phyloP scores from a whole-genome alignment of 2,329 filamentous ascomycete species.

The Diaporthe sp. region DNA sequence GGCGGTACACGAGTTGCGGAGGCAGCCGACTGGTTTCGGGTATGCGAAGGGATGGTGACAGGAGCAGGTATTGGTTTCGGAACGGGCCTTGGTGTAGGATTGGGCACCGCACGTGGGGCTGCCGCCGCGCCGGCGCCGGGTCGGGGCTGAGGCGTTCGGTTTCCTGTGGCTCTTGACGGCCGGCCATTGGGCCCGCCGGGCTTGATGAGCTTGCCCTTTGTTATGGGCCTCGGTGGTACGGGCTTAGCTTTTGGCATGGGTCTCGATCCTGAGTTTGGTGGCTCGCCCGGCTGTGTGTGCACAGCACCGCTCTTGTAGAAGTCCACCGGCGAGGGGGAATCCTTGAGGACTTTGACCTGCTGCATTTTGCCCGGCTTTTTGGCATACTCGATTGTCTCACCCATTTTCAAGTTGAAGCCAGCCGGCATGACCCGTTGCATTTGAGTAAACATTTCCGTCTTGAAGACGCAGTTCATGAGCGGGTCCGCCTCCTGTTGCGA shows the following conservation, averaged over 20 bases:
- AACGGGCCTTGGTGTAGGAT: conserved; percentile 41
- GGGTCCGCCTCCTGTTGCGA: conserved; percentile 93
- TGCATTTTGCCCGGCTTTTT: conserved; percentile 98
- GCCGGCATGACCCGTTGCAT: conserved; percentile 85
- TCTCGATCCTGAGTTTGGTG: conserved; percentile 83
- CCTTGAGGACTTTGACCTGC: conserved; percentile 89
- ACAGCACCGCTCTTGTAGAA: conserved; percentile 94
- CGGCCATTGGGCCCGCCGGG: conserved; percentile 88
- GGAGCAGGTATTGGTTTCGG: conserved; percentile 47
- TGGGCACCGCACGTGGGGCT: conserved; percentile 45
- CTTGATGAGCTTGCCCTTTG: conserved; percentile 90
- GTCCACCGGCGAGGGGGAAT: conserved; percentile 82
- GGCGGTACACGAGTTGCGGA: conserved; percentile 70
- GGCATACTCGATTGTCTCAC: conserved; percentile 91
- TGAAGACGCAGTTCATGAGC: conserved; percentile 92
- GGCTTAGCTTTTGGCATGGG: conserved; percentile 91
- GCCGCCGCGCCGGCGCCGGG: conserved; percentile 52
- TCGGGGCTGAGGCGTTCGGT: conserved; percentile 60
- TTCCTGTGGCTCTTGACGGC: conserved; percentile 77
- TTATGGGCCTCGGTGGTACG: conserved; percentile 90
- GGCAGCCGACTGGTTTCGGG: conserved; percentile 67
- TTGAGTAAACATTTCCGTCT: conserved; percentile 97
- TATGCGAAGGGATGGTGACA: conserved; percentile 63
- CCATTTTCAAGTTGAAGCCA: conserved; percentile 85
- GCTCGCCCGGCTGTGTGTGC: conserved; percentile 88